Evolutionary conservation across 1,284 basidiomycete species (phyloP), one percentile per base, ranked within the genome.

Genomic region (Pisolithus thermaeus): DNA sequence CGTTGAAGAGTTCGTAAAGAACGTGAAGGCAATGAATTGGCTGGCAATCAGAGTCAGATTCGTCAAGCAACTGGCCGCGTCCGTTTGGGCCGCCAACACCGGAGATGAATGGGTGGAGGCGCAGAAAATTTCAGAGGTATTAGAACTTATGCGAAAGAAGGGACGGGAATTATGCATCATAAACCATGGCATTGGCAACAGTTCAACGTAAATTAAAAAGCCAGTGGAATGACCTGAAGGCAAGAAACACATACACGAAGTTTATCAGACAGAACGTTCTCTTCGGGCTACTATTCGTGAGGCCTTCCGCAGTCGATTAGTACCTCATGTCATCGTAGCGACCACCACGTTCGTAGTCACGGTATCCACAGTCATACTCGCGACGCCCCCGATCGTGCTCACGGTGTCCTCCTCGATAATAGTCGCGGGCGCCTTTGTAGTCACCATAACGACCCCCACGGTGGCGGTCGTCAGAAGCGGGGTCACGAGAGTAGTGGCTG

Each of bases 21-120:
- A 83, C 51, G 77, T 90, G 49, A 87, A 83, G 63, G 76, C 74
- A 23, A 87, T 88, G 86, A 84, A 88, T 59, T 90, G 87, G 87
- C 72, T 89, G 1, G 86, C 86, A 11, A 65, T 90, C 55, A 73
- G 77, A 41, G 67, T 87, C n/a, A 65, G 85, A 18, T 81, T 87
- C 56, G 59, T 80, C 20, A 81, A 84, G 56, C 67, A 70, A 7
- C 42, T 75, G 1, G 38, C 12, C 4, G 32, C 4, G 4, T 18
- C n/a, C 30, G 40, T 14, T 20, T 18, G 22, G 37, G 18, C 9
- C 41, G 27, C 20, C 39, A 9, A 14, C 16, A 5, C 3, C 1
- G 14, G 32, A 8, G 9, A 9, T 25, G 35, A 28, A 30, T 82
- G 80, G 81, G 58, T 60, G 5, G 85, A 89, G 62, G 72, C 87